A percentile compares a stretch with the other conserved stretches of the same genome.
Evolutionary conservation across 2,329 filamentous ascomycete genomes (phyloP).

Genomic region (Fusarium drepaniforme): DNA sequence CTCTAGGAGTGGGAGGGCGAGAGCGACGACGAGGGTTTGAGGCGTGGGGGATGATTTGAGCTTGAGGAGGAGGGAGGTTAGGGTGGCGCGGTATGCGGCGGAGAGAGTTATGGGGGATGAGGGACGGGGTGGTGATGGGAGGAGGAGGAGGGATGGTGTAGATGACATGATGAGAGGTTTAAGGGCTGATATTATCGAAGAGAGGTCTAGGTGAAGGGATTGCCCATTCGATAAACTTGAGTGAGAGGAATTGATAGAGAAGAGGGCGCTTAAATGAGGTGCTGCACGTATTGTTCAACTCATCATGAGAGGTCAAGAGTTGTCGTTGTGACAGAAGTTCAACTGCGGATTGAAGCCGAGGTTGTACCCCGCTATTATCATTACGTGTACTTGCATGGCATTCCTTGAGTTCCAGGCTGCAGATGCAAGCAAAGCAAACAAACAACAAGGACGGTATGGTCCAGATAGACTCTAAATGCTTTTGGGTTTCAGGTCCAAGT

Average conservation of each 20-base stretch:
- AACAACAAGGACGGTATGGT: too few species aligned
- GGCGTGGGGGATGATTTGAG: constrained; percentile 52
- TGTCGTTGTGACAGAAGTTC: not conserved
- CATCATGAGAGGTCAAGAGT: not conserved
- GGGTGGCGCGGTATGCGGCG: constrained; percentile 70
- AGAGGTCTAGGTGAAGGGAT: not conserved
- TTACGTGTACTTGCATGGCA: constrained; percentile 9
- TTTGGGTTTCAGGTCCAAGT: too few species aligned
- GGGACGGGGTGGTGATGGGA: constrained; percentile 72
- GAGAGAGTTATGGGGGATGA: constrained; percentile 63
- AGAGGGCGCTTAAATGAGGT: not conserved
- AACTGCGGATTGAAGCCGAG: not conserved
- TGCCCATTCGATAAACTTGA: too few species aligned
- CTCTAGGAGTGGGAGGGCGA: constrained; percentile 75
- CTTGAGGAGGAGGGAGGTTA: constrained; percentile 65
- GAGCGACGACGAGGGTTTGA: constrained; percentile 63
- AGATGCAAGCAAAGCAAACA: not conserved
- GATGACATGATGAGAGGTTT: not conserved
- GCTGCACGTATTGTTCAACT: not conserved
- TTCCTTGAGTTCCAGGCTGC: not conserved
- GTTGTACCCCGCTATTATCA: constrained; percentile 13
- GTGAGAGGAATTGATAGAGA: not conserved
- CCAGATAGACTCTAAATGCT: too few species aligned
- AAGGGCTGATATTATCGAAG: not conserved
- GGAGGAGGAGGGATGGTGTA: constrained; percentile 64